Evolutionary conservation across 805 yeast species (phyloP).

Genomic region (Brettanomyces bruxellensis): DNA sequence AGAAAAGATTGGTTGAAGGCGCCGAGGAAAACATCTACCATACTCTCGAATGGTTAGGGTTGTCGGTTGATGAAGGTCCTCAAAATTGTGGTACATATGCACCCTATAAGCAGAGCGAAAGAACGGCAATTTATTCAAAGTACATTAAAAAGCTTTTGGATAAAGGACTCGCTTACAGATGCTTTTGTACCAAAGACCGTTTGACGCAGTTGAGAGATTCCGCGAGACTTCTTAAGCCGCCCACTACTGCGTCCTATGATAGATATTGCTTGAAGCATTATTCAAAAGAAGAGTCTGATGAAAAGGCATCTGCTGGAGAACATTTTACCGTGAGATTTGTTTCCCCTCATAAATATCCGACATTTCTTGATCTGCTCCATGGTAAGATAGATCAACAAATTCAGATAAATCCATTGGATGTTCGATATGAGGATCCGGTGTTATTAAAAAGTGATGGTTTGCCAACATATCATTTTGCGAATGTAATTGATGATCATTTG

Average conservation of each 20-base stretch:
- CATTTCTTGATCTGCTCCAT: slow-evolving; percentile 65
- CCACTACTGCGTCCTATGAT: slow-evolving; percentile 88
- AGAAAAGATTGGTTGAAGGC: slow-evolving; percentile 61
- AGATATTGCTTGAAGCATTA: slow-evolving; percentile 55
- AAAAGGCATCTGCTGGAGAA: slow-evolving; percentile 26
- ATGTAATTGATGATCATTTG: slow-evolving; percentile 87
- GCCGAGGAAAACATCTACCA: slow-evolving; percentile 79
- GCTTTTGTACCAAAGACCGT: slow-evolving; percentile 79
- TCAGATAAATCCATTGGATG: slow-evolving; percentile 59
- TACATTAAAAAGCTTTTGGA: slow-evolving; percentile 50
- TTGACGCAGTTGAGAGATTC: slow-evolving; percentile 57
- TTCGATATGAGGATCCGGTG: slow-evolving; percentile 83
- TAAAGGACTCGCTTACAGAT: slow-evolving; percentile 71
- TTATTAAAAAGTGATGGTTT: slow-evolving; percentile 86
- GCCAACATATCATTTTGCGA: slow-evolving; percentile 96
- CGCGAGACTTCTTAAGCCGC: slow-evolving; percentile 71
- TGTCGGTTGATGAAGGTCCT: slow-evolving; percentile 81
- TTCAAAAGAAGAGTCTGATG: slow-evolving; percentile 31
- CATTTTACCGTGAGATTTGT: slow-evolving; percentile 61
- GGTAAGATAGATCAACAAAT: slow-evolving; percentile 73
- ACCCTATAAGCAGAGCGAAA: slow-evolving; percentile 81
- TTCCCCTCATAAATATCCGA: slow-evolving; percentile 64
- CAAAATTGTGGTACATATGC: slow-evolving; percentile 66
- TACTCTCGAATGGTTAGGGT: slow-evolving; percentile 68
- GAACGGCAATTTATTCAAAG: slow-evolving; percentile 55